These are phyloP conservation scores for Dictyostelium capitatum DNA, from an alignment of 78 protist species.

Conservation along the genomic window DNA sequence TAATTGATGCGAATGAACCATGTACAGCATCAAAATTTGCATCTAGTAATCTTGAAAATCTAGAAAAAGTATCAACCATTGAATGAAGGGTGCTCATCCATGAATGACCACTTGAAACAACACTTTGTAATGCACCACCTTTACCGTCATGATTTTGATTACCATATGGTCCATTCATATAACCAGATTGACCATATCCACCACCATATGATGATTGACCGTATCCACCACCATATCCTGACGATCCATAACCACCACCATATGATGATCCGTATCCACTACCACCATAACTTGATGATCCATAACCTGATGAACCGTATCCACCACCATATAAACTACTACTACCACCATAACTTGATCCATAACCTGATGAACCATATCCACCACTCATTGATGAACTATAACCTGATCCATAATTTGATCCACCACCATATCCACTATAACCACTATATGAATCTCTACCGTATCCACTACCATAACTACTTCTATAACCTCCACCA, in stretches of 20 bases:
- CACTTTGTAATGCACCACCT: slow-evolving; percentile 23
- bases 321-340: slow-evolving; percentile 10
- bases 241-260: not conserved
- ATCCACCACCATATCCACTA: slow-evolving; percentile 40
- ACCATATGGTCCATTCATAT: slow-evolving; percentile 17
- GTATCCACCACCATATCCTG: not conserved
- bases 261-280: not conserved
- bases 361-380: not conserved
- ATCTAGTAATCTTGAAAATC: slow-evolving; percentile 27
- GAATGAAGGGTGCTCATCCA: slow-evolving; percentile 7
- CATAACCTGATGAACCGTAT: not conserved
- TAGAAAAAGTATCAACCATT: not conserved
- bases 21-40: slow-evolving; percentile 82
- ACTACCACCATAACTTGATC: slow-evolving; percentile 12
- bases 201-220: not conserved
- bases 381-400: slow-evolving; percentile 2
- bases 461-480: slow-evolving; percentile 40
- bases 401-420: not conserved
- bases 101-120: slow-evolving; percentile 21
- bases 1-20: slow-evolving; percentile 62
- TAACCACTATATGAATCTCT: slow-evolving; percentile 39
- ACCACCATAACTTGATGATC: slow-evolving; percentile 7
- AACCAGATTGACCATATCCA: not conserved
- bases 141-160: not conserved
- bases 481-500: slow-evolving; percentile 30